A percentile compares a stretch with the other conserved stretches of the same genome.
These are phyloP conservation scores for Globisporangium cylindrosporum DNA, from an alignment of 352 stramenopile species.

Conservation along the genomic window DNA sequence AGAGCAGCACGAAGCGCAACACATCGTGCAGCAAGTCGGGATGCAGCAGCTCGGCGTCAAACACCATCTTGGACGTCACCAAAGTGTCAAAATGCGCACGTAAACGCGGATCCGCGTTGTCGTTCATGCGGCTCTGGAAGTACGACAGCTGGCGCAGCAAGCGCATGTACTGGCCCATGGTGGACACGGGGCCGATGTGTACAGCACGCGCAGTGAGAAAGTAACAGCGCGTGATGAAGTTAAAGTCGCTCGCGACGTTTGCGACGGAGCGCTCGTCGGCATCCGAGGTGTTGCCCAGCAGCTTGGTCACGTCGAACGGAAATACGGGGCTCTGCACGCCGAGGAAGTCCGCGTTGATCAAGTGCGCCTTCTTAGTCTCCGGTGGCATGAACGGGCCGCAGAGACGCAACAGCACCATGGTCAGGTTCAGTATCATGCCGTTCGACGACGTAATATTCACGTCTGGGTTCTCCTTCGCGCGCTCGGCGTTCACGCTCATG, in stretches of 20 bases:
- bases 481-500: conserved; percentile 67
- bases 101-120: conserved; percentile 61
- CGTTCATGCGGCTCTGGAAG: conserved; percentile 80
- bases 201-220: conserved; percentile 93
- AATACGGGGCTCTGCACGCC: conserved; percentile 54
- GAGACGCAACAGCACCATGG: conserved; percentile 69
- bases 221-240: conserved; percentile 97
- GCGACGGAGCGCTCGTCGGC: conserved; percentile 19
- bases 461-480: conserved; percentile 80
- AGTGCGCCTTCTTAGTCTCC: conserved; percentile 65
- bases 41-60: conserved; percentile 76
- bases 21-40: conserved; percentile 78
- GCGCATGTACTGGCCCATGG: conserved; percentile 80
- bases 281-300: conserved; percentile 32
- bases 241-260: conserved; percentile 67
- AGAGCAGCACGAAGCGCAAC: conserved; percentile 70
- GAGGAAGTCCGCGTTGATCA: conserved; percentile 69
- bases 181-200: conserved; percentile 89
- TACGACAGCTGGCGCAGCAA: conserved; percentile 91
- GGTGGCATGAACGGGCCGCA: conserved; percentile 82
- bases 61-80: conserved; percentile 69
- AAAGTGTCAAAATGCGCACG: conserved; percentile 76
- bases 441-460: conserved; percentile 57
- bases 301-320: conserved; percentile 55
- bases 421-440: conserved; percentile 80